phyloP scores from a whole-genome alignment of 768 basidiomycete genomes.

The Pisolithus albus region DNA sequence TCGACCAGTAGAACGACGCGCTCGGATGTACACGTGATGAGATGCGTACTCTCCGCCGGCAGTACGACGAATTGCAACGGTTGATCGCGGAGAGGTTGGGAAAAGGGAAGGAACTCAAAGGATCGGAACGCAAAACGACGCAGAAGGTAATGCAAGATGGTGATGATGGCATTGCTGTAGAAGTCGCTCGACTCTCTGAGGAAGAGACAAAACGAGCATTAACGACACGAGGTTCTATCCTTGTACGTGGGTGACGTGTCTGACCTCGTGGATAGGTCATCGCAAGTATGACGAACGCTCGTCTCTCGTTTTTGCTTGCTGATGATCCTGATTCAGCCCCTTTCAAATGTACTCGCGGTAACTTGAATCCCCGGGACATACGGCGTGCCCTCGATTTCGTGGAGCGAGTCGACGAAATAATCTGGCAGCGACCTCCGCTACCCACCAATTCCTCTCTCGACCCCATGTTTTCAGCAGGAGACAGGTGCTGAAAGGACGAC shows the following conservation, averaged over 20 bases:
- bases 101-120: too few species aligned
- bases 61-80: conserved; percentile 5
- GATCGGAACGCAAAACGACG: too few species aligned
- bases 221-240: too few species aligned
- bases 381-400: conserved; percentile 21
- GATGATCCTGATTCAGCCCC: too few species aligned
- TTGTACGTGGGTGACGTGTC: too few species aligned
- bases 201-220: not conserved
- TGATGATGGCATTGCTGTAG: conserved; percentile 5
- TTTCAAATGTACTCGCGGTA: too few species aligned
- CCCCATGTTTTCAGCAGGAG: too few species aligned
- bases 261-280: not conserved
- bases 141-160: not conserved
- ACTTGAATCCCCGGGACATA: conserved; percentile 1
- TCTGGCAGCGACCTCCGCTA: not conserved
- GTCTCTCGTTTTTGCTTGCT: too few species aligned
- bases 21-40: conserved; percentile 19
- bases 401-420: conserved; percentile 19
- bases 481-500: too few species aligned
- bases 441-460: too few species aligned
- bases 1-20: conserved; percentile 21
- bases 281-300: too few species aligned
- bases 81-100: too few species aligned
- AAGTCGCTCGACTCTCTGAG: conserved; percentile 17
- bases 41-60: conserved; percentile 18